Percentiles rank a stretch among this genome's conserved stretches.
These are phyloP conservation scores for Pseudozyma flocculosa DNA, from an alignment of 1,284 basidiomycete species.

Conservation along the genomic window DNA sequence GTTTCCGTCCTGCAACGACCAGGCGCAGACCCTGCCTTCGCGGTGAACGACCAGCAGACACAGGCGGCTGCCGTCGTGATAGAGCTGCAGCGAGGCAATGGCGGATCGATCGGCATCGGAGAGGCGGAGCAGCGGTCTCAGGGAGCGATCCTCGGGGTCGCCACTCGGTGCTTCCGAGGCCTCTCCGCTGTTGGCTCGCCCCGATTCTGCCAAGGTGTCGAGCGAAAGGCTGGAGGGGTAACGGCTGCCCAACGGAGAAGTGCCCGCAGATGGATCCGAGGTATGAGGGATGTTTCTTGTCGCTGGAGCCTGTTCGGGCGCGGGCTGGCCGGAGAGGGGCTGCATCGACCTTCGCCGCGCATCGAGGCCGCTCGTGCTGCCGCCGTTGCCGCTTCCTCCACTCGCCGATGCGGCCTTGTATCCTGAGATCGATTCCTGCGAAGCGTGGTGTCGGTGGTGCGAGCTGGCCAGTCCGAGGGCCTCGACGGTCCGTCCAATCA, in stretches of 20 bases:
- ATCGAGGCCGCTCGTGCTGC: background rate
- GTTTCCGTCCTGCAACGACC: conserved; percentile 24
- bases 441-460: conserved; percentile 4
- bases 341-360: no score
- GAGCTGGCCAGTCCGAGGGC: conserved; percentile 17
- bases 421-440: background rate
- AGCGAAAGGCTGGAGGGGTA: no score
- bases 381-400: background rate
- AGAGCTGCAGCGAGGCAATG: conserved; percentile 22
- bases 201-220: no score
- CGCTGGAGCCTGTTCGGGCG: no score
- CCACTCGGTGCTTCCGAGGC: no score
- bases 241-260: no score
- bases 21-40: conserved; percentile 24
- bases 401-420: background rate
- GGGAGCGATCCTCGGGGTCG: background rate
- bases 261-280: no score
- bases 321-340: no score
- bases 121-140: background rate
- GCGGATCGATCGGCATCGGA: conserved; percentile 13
- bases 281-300: no score
- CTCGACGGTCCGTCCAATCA: conserved; percentile 31
- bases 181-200: no score
- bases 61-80: background rate
- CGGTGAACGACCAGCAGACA: conserved; percentile 21